phyloP scores from a whole-genome alignment of 225 moss, liverwort and hornwort genomes.

The Takakia lepidozioides region DNA sequence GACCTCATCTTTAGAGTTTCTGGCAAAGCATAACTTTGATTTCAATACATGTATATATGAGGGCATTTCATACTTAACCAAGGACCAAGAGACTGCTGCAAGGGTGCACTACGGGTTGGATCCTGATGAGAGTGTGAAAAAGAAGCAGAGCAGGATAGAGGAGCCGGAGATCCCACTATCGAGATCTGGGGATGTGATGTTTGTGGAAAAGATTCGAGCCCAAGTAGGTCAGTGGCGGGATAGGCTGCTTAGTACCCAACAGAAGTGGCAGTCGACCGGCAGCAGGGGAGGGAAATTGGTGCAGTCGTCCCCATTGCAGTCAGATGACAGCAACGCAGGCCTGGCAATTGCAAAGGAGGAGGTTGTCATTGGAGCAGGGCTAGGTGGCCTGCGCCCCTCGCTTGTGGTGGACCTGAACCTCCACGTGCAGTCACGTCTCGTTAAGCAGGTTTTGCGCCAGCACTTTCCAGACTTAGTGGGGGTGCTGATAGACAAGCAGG shows the following conservation, averaged over 20 bases:
- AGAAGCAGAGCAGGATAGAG: slow-evolving; percentile 9
- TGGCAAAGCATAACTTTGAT: slow-evolving; percentile 86
- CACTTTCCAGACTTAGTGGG: slow-evolving; percentile 62
- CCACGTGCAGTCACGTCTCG: slow-evolving; percentile 56
- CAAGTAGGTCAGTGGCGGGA: slow-evolving; percentile 75
- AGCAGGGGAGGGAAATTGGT: neutral
- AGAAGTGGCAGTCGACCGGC: slow-evolving; percentile 44
- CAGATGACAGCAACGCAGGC: no score
- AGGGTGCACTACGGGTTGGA: slow-evolving; percentile 47
- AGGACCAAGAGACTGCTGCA: slow-evolving; percentile 66
- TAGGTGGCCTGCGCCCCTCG: slow-evolving; percentile 51
- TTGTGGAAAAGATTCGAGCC: slow-evolving; percentile 52
- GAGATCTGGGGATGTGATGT: slow-evolving; percentile 42
- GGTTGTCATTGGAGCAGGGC: slow-evolving; percentile 18
- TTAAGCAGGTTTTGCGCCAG: slow-evolving; percentile 67
- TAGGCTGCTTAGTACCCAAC: slow-evolving; percentile 40
- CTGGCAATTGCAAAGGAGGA: slow-evolving; percentile 7
- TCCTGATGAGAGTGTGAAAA: slow-evolving; percentile 18
- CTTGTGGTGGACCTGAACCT: slow-evolving; percentile 50
- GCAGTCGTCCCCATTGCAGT: no score
- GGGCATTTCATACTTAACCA: slow-evolving; percentile 76
- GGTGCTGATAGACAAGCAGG: slow-evolving; percentile 32
- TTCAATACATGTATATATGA: slow-evolving; percentile 83
- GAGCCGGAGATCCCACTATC: slow-evolving; percentile 50
- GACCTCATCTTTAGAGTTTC: slow-evolving; percentile 72